Evolutionary conservation across 495 filamentous ascomycete genomes (phyloP).

Genomic region (Lasiosphaeria ovina): DNA sequence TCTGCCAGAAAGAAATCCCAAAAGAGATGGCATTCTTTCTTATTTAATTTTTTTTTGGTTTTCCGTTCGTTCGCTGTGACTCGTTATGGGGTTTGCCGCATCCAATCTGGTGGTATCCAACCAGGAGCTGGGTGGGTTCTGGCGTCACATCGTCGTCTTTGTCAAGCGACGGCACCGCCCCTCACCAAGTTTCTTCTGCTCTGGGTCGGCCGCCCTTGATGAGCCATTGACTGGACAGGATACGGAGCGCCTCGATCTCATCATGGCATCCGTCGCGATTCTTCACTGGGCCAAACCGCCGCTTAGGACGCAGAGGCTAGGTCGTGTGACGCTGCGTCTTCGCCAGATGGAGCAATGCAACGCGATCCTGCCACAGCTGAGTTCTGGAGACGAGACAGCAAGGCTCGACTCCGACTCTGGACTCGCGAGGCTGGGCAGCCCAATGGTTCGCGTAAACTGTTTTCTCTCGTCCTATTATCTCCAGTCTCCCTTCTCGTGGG

Average conservation of each 20-base stretch:
- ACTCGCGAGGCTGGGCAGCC: constrained; percentile 12
- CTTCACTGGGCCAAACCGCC: background rate
- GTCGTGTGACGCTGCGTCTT: background rate
- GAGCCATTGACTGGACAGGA: constrained; percentile 21
- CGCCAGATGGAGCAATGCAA: background rate
- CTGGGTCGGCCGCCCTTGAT: background rate
- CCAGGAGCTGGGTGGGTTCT: constrained; percentile 12
- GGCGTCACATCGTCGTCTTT: constrained; percentile 1
- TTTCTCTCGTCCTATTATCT: background rate
- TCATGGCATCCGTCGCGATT: constrained; percentile 3
- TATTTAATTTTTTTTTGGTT: background rate
- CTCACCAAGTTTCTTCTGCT: background rate
- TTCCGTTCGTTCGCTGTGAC: constrained; percentile 8
- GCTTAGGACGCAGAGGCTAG: background rate
- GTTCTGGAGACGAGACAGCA: background rate
- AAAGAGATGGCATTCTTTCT: too few species aligned
- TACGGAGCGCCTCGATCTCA: constrained; percentile 17
- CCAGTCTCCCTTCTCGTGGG: background rate
- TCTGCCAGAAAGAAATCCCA: too few species aligned
- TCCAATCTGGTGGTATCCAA: constrained; percentile 22
- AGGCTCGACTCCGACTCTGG: constrained; percentile 4
- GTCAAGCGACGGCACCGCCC: constrained; percentile 7
- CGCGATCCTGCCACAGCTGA: constrained; percentile 6
- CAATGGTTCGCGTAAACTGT: constrained; percentile 13
- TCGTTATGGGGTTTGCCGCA: background rate